A percentile compares a stretch with the other conserved stretches of the same genome.
phyloP scores from a whole-genome alignment of 495 filamentous ascomycete genomes.

The Bryoglossum gracile region DNA sequence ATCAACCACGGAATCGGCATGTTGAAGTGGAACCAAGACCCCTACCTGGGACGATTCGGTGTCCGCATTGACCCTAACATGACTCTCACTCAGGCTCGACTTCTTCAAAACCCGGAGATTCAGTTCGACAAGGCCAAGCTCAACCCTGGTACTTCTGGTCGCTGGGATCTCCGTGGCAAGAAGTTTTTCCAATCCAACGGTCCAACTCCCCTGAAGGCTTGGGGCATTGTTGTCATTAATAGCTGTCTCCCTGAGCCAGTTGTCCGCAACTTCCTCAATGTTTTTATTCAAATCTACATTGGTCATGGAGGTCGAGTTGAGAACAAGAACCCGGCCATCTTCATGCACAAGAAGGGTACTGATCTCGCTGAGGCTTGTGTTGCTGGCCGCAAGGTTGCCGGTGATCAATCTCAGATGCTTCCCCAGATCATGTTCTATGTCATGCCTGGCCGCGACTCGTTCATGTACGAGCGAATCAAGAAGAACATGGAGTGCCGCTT shows the following conservation, averaged over 20 bases:
- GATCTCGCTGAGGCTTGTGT: constrained; percentile 45
- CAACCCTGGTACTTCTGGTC: constrained; percentile 54
- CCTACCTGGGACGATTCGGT: constrained; percentile 58
- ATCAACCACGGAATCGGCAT: constrained; percentile 58
- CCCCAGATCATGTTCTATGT: constrained; percentile 70
- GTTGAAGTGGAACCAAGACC: constrained; percentile 63
- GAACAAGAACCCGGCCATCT: constrained; percentile 27
- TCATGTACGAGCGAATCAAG: constrained; percentile 73
- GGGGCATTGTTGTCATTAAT: constrained; percentile 50
- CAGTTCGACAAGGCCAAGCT: constrained; percentile 47
- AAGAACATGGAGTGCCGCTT: constrained; percentile 73
- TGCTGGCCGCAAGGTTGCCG: constrained; percentile 1
- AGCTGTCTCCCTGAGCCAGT: constrained; percentile 30
- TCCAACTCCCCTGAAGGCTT: constrained; percentile 50
- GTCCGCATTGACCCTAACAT: constrained; percentile 56
- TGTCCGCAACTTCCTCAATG: constrained; percentile 47
- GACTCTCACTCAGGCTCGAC: constrained; percentile 57
- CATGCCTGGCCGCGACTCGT: constrained; percentile 55
- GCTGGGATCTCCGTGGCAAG: constrained; percentile 79
- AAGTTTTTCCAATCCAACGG: constrained; percentile 64
- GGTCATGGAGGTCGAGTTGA: constrained; percentile 63
- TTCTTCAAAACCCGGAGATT: constrained; percentile 65
- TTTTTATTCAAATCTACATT: constrained; percentile 55
- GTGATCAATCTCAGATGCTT: constrained; percentile 15
- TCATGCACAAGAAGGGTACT: constrained; percentile 27